Conservation (phyloP, 345 rosid genomes). For the Toxicodendron radicans region DNA sequence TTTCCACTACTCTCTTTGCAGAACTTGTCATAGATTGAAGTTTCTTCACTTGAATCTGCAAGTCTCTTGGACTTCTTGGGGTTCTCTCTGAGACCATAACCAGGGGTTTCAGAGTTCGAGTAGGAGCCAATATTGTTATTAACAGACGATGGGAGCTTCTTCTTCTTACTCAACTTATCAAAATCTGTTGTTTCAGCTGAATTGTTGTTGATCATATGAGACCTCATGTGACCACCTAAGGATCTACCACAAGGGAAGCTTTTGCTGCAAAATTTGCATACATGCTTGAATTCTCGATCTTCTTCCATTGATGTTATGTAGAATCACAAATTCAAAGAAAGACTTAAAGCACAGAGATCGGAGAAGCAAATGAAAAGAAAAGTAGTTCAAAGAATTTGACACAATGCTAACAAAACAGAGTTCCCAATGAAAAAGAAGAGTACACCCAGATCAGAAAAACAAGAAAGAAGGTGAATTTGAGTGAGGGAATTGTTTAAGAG, state of each 20-base stretch:
- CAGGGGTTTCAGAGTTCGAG: slow-evolving; percentile 11
- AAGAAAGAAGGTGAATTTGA: slow-evolving; percentile 9
- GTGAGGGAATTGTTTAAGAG: not conserved
- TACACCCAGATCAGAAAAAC: slow-evolving; percentile 38
- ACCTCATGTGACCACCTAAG: slow-evolving; percentile 78
- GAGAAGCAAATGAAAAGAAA: not conserved
- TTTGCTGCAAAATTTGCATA: slow-evolving; percentile 65
- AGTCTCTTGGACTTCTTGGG: slow-evolving; percentile 53
- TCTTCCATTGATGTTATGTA: slow-evolving; percentile 28
- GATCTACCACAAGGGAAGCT: slow-evolving; percentile 65
- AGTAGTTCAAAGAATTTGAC: slow-evolving; percentile 17
- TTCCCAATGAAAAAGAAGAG: not conserved
- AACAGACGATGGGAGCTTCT: slow-evolving; percentile 25
- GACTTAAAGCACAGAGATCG: slow-evolving; percentile 1
- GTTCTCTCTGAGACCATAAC: slow-evolving; percentile 49
- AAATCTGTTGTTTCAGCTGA: slow-evolving; percentile 32
- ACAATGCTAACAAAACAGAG: slow-evolving; percentile 28
- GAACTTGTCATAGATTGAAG: slow-evolving; percentile 31
- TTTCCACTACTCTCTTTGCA: slow-evolving; percentile 55
- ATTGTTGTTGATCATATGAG: slow-evolving; percentile 48
- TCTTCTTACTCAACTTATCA: slow-evolving; percentile 33
- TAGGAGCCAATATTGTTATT: slow-evolving; percentile 12
- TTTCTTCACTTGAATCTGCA: slow-evolving; percentile 23
- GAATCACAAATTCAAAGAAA: not conserved
- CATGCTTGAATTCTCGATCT: slow-evolving; percentile 40